A percentile compares a stretch with the other conserved stretches of the same genome.
phyloP scores from a whole-genome alignment of 2,329 filamentous ascomycete species.

The Stromatinia cepivora region DNA sequence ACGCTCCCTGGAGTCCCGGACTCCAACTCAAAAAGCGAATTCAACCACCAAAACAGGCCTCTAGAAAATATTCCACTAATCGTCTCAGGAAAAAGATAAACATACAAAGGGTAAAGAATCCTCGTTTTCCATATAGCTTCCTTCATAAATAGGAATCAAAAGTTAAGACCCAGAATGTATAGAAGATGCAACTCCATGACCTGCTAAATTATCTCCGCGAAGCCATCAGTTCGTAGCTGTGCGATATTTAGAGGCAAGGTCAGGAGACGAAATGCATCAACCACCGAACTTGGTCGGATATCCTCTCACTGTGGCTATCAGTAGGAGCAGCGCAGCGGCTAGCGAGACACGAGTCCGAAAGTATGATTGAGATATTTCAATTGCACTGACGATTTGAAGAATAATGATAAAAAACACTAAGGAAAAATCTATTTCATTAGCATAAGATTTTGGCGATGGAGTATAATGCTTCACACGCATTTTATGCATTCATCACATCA shows the following conservation, averaged over 20 bases:
- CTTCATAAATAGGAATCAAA: conserved; percentile 31
- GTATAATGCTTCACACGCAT: not conserved
- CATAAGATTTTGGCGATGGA: too few species aligned
- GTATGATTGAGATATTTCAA: conserved; percentile 27
- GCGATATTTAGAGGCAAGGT: conserved; percentile 34
- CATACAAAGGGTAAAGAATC: conserved; percentile 26
- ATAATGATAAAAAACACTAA: conserved; percentile 26
- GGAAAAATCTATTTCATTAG: conserved; percentile 25
- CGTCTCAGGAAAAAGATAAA: conserved; percentile 34
- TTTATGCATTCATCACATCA: conserved; percentile 8
- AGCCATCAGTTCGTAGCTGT: conserved; percentile 29
- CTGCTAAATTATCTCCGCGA: conserved; percentile 1
- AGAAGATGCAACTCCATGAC: conserved; percentile 21
- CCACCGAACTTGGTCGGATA: conserved; percentile 32
- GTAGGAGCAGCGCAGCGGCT: conserved; percentile 30
- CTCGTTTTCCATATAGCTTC: conserved; percentile 32
- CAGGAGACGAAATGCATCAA: conserved; percentile 34
- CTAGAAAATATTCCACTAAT: conserved; percentile 41
- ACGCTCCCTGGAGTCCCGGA: conserved; percentile 73
- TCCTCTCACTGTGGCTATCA: conserved; percentile 28
- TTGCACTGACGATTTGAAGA: conserved; percentile 28
- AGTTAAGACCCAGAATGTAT: conserved; percentile 20
- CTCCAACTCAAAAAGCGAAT: conserved; percentile 39
- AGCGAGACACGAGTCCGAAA: conserved; percentile 28
- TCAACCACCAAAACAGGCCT: conserved; percentile 44